These are phyloP conservation scores for Liriodendron chinense DNA, from an alignment of 164 flowering plant genomes.

Conservation along the genomic window DNA sequence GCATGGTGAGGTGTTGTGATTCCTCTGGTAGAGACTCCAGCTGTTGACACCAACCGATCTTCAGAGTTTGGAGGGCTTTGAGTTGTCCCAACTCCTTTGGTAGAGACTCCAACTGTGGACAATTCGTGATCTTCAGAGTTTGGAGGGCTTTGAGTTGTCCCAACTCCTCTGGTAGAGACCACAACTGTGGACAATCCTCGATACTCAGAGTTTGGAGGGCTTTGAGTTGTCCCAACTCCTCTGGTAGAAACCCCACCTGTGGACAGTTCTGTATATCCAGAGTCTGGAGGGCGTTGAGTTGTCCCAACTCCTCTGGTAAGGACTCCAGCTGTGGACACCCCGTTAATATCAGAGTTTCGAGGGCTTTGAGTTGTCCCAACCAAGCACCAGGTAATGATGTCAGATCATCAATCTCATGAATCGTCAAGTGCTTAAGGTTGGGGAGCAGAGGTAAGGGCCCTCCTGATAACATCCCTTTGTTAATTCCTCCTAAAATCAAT, in stretches of 20 bases:
- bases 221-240: neutral
- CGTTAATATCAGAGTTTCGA: neutral
- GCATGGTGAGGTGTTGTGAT: too few species aligned
- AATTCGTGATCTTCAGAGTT: neutral
- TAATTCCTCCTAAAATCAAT: too few species aligned
- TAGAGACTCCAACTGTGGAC: neutral
- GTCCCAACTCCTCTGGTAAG: neutral
- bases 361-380: neutral
- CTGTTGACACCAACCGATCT: too few species aligned
- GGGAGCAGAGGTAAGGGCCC: neutral
- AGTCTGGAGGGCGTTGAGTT: neutral
- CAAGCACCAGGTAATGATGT: neutral
- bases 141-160: neutral
- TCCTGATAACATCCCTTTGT: neutral
- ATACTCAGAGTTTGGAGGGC: neutral
- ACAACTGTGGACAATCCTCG: neutral
- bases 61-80: neutral
- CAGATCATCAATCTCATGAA: neutral
- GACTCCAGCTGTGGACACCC: neutral
- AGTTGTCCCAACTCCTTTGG: neutral
- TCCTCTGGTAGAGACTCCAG: too few species aligned
- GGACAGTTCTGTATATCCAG: neutral
- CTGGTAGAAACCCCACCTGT: neutral
- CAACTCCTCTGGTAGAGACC: neutral
- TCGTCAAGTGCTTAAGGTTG: neutral